Evolutionary conservation across 1,284 basidiomycete species (phyloP), one percentile per base, ranked within the genome.

Genomic region (Porogramme epimiltina): DNA sequence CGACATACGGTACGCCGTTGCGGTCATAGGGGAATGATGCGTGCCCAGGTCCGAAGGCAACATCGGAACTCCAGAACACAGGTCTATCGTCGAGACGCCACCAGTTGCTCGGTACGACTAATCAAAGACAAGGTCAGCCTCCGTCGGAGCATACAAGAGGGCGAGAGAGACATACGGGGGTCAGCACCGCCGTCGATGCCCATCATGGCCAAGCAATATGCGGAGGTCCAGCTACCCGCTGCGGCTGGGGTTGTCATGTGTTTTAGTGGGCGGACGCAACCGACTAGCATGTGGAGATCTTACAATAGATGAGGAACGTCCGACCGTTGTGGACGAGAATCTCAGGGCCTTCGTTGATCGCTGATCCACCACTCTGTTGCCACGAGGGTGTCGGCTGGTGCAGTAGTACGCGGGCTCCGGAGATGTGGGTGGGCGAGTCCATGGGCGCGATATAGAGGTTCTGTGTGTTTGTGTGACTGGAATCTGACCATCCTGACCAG

Each of bases 261-360:
- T 8, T 8, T 8, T 15, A n/a, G n/a, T n/a, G n/a, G n/a, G n/a
- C n/a, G n/a, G n/a, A n/a, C n/a, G n/a, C n/a, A n/a, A n/a, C n/a
- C n/a, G n/a, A n/a, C n/a, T n/a, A n/a, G n/a, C n/a, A n/a, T n/a
- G n/a, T 31, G 28, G 28, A 31, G 13, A 37, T 6, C 41, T 42
- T n/a, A 49, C 47, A 49, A 34, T 49, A 49, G 18, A 49, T 41
- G 23, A 49, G 47, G 47, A 42, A 49, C 18, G 47, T 49, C 23
- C 47, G 47, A 9, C 41, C 47, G 33, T 42, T 28, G 41, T 49
- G 20, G 5, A 49, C 41, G 40, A 42, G 41, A 41, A 49, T 49
- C 41, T 49, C 47, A 22, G 47, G 47, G 23, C 47, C 47, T 24
- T 49, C 47, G 25, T 49, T 49, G 33, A 49, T 49, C 0, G 31